phyloP scores from a whole-genome alignment of 163 green algal species.

The Scenedesmus sp. region DNA sequence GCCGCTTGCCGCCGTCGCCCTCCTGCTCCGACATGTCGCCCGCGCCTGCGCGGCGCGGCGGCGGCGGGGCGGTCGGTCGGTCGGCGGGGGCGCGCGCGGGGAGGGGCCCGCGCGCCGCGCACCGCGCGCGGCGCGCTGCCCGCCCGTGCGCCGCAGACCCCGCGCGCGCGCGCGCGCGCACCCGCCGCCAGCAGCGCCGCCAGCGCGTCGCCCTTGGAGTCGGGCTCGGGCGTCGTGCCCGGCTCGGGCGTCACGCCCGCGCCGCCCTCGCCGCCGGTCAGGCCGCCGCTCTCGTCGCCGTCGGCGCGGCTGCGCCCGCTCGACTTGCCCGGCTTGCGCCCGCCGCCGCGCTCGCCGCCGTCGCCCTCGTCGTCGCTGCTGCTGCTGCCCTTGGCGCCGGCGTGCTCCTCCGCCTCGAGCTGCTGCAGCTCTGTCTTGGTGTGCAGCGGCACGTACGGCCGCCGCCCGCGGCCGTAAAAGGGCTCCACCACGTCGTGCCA shows the following conservation, averaged over 20 bases:
- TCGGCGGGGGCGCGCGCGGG: no score
- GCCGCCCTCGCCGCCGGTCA: constrained; percentile 28
- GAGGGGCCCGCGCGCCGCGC: no score
- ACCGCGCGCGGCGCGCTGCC: constrained; percentile 20
- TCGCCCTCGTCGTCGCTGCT: constrained; percentile 26
- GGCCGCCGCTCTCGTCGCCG: constrained; percentile 50
- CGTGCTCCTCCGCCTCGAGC: constrained; percentile 39
- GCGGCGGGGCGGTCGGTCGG: no score
- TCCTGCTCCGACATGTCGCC: constrained; percentile 39
- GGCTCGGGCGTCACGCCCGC: constrained; percentile 25
- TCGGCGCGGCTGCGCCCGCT: no score
- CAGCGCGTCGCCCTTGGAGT: constrained; percentile 29
- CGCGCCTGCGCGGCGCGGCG: constrained; percentile 22
- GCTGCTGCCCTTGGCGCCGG: constrained; percentile 29
- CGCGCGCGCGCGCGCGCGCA: neutral
- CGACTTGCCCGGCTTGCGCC: neutral
- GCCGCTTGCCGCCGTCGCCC: neutral
- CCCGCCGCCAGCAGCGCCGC: constrained; percentile 39
- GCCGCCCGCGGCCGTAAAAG: constrained; percentile 81
- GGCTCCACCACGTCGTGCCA: constrained; percentile 81
- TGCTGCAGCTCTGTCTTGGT: constrained; percentile 49
- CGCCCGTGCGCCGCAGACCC: constrained; percentile 18
- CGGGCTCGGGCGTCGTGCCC: constrained; percentile 44
- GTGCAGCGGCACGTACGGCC: constrained; percentile 49
- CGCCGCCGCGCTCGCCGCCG: constrained; percentile 8